These are phyloP conservation scores for Ensete ventricosum DNA, from an alignment of 176 grass and related monocot species.

Conservation along the genomic window DNA sequence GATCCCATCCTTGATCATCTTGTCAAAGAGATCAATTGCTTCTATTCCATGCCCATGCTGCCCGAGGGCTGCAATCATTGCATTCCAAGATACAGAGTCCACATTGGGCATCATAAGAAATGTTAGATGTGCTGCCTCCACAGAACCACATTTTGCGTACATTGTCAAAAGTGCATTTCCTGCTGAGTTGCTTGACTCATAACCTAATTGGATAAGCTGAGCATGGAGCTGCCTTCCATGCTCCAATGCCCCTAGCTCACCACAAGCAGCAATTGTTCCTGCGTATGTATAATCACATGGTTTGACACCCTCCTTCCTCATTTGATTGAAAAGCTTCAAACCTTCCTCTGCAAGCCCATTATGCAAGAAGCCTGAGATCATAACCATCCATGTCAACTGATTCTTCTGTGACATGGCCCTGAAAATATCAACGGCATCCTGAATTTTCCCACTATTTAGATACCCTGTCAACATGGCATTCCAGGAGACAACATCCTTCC, in stretches of 20 bases:
- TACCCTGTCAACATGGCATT: slow-evolving; percentile 78
- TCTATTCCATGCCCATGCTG: slow-evolving; percentile 74
- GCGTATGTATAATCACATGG: slow-evolving; percentile 73
- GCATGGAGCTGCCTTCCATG: slow-evolving; percentile 65
- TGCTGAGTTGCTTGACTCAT: slow-evolving; percentile 65
- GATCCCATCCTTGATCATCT: slow-evolving; percentile 50
- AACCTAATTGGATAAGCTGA: slow-evolving; percentile 62
- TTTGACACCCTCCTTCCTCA: slow-evolving; percentile 39
- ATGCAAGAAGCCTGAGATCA: slow-evolving; percentile 74
- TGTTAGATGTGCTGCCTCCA: slow-evolving; percentile 45
- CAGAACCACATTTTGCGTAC: slow-evolving; percentile 78
- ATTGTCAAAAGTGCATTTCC: slow-evolving; percentile 80
- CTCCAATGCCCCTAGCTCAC: slow-evolving; percentile 57
- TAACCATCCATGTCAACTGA: slow-evolving; percentile 87
- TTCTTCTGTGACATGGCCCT: slow-evolving; percentile 58
- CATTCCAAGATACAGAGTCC: slow-evolving; percentile 77
- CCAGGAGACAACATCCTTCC: slow-evolving; percentile 79
- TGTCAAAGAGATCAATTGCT: slow-evolving; percentile 63
- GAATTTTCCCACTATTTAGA: slow-evolving; percentile 39
- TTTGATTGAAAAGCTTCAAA: slow-evolving; percentile 50
- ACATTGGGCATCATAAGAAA: slow-evolving; percentile 65
- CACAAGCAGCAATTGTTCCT: slow-evolving; percentile 59
- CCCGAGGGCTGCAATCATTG: slow-evolving; percentile 77
- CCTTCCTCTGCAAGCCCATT: slow-evolving; percentile 60
- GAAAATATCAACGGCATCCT: slow-evolving; percentile 52